phyloP scores from a whole-genome alignment of 495 filamentous ascomycete species.

The Penicillium pulvis region DNA sequence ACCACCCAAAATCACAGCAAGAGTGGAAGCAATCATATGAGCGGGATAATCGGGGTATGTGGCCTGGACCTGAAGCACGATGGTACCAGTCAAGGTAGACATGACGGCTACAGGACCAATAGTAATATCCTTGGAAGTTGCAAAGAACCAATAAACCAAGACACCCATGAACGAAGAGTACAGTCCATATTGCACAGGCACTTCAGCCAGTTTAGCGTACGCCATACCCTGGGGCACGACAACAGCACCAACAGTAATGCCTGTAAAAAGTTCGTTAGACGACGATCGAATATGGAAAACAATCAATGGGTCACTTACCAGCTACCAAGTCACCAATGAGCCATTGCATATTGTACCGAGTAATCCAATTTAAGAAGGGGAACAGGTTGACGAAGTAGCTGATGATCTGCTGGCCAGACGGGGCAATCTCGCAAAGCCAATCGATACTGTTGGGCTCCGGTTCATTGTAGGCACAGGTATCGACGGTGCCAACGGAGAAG shows the following conservation, averaged over 20 bases:
- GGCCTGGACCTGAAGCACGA: constrained; percentile 63
- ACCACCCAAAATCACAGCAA: constrained; percentile 79
- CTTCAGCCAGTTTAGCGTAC: constrained; percentile 81
- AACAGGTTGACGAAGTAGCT: constrained; percentile 72
- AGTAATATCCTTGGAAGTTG: constrained; percentile 98
- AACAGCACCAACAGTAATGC: constrained; percentile 89
- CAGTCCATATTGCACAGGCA: constrained; percentile 80
- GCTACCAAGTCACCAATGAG: constrained; percentile 85
- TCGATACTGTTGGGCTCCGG: constrained; percentile 73
- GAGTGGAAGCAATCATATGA: constrained; percentile 72
- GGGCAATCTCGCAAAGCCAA: constrained; percentile 66
- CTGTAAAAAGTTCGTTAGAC: background rate
- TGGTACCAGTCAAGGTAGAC: constrained; percentile 83
- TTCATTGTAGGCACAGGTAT: constrained; percentile 81
- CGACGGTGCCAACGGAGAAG: constrained; percentile 72
- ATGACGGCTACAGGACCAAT: constrained; percentile 98
- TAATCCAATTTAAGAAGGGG: constrained; percentile 87
- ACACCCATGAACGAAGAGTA: constrained; percentile 99
- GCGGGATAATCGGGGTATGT: constrained; percentile 58
- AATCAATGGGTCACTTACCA: constrained; percentile 39
- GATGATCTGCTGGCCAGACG: constrained; percentile 52
- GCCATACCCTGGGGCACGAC: constrained; percentile 98
- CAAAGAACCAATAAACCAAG: constrained; percentile 96
- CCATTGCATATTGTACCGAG: constrained; percentile 87
- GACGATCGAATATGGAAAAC: background rate